Evolutionary conservation across 768 basidiomycete species (phyloP).

Genomic region (Naganishia friedmannii): DNA sequence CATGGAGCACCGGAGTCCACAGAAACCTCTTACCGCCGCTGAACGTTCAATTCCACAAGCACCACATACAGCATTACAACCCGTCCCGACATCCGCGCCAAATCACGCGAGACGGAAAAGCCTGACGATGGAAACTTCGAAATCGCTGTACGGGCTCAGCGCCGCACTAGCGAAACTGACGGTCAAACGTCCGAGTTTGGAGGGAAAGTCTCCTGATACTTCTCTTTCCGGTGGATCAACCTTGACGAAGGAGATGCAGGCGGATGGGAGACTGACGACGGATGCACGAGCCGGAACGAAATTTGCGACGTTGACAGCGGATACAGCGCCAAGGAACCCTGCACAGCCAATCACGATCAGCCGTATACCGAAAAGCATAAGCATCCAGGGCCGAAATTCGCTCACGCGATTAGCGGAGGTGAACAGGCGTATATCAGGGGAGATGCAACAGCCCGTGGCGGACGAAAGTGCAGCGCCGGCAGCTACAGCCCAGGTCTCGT

Average conservation of each 20-base stretch:
- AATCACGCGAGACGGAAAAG: constrained; percentile 15
- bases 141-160: constrained; percentile 26
- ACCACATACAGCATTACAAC: too few relatives aligned
- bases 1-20: neutral
- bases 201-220: constrained; percentile 1
- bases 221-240: neutral
- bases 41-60: neutral
- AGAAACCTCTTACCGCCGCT: neutral
- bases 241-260: neutral
- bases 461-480: neutral
- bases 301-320: neutral
- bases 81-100: neutral
- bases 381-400: constrained; percentile 14
- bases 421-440: constrained; percentile 2
- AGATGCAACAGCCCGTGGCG: neutral
- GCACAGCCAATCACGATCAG: constrained; percentile 16
- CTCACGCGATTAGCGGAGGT: neutral
- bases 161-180: constrained; percentile 33
- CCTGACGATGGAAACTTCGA: constrained; percentile 22
- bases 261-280: neutral
- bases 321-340: neutral
- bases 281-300: neutral
- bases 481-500: neutral
- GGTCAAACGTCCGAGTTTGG: constrained; percentile 23
- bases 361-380: constrained; percentile 14